Conservation (phyloP, 345 rosid genomes). For the Lepidium africanum region DNA sequence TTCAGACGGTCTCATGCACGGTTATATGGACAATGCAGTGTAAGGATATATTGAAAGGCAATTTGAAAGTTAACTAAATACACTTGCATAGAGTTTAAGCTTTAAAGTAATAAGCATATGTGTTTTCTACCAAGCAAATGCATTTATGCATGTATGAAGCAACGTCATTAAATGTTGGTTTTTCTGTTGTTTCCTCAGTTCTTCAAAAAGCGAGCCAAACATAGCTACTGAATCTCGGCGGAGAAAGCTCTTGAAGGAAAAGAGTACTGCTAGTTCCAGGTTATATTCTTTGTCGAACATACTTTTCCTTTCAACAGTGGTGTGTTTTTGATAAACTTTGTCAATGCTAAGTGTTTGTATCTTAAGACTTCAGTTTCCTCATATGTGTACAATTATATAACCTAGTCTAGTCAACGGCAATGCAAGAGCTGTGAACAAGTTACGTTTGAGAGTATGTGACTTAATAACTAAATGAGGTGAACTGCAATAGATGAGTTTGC, state of each 20-base stretch:
- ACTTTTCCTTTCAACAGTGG: neutral
- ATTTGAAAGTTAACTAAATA: neutral
- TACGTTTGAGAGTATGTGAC: neutral
- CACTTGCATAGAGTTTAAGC: neutral
- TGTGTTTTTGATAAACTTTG: neutral
- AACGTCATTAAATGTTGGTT: neutral
- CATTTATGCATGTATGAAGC: neutral
- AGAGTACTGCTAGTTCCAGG: conserved; percentile 74
- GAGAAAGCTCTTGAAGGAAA: conserved; percentile 63
- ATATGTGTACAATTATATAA: neutral
- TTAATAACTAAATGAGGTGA: neutral
- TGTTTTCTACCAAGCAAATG: neutral
- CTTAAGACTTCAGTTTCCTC: neutral
- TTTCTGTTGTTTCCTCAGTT: conserved; percentile 29
- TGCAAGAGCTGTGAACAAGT: neutral
- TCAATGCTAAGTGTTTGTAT: neutral
- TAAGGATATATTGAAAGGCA: neutral
- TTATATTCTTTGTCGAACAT: conserved; percentile 16
- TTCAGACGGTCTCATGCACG: conserved; percentile 67
- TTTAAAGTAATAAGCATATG: neutral
- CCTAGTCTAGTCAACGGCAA: neutral
- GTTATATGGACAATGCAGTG: conserved; percentile 28
- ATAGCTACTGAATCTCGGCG: conserved; percentile 50
- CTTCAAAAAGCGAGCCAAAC: conserved; percentile 68
- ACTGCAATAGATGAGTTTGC: neutral